Evolutionary conservation across 495 filamentous ascomycete genomes (phyloP), one percentile per base, ranked within the genome.

Genomic region (Penicillium alfredii): DNA sequence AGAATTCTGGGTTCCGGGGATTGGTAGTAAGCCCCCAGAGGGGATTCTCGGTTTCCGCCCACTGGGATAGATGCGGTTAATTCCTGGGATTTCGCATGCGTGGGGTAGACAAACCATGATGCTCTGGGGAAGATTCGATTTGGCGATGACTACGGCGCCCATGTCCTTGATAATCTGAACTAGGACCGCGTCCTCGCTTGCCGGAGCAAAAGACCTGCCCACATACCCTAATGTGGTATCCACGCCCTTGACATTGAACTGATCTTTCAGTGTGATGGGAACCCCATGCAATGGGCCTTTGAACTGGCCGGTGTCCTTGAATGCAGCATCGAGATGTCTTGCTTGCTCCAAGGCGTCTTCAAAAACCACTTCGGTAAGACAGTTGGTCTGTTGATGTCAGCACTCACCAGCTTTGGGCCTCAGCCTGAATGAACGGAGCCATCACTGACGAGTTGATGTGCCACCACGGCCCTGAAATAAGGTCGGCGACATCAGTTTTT

Each of bases 201-300:
- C 69, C 6, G 74, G 74, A 7, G 68, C 44, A 29, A 71, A 71
- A 13, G 72, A 60, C 25, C 72, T 60, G 11, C 61, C 67, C 12
- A 76, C 69, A 45, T 80, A 77, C n/a, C 76, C 78, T 11, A 80
- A 55, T 0, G 73, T 73, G 0, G 72, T 58, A 37, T 82, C 73
- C 13, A 71, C 51, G n/a, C 73, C 78, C 40, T 69, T 69, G 34
- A 86, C 56, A 27, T 81, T 71, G 55, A 85, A 84, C 16, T 76
- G 71, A 41, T 86, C 82, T 49, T 87, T 82, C 4, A 83, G 35
- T 1, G 65, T 71, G 24, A 86, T 61, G 1, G 80, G 80, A 6
- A 86, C 61, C 3, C 81, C 80, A 46, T 85, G 80, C 3, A 87
- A 60, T 1, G 77, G 75, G 0, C 82, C 81, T 28, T 72, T 53